Base-by-base conservation (phyloP, 768 basidiomycete species). In the Polyporus arcularius region DNA sequence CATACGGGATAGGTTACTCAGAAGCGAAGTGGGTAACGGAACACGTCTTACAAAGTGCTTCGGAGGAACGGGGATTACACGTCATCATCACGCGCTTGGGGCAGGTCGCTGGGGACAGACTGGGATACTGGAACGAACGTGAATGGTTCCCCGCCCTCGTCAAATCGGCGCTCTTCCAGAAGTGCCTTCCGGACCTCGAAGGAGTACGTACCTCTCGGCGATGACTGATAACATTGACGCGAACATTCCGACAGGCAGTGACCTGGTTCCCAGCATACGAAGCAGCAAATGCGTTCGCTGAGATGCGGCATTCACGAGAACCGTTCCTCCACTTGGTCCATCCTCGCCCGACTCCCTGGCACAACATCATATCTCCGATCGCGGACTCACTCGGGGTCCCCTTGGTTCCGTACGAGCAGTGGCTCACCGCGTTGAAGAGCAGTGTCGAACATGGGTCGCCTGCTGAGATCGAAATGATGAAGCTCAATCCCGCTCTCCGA, bases 281-380 rank as follows among this genome's bases (percentile, higher is more conserved):
- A 14, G 70, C 66, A 1, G 73, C 72, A 5, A 51, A 55, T 7
- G 67, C 68, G 3, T 53, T 71, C 38, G 39, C 64, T n/a, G 69
- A 73, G 41, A 64, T 73, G 57, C 66, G 61, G 30, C 58, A 62
- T 15, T 62, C 68, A 5, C 28, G 53, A 0, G 52, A 55, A 43
- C 53, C 53, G 15, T 53, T 71, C 16, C 58, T 78, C 54, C 75
- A 81, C 60, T 58, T 82, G 6, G 70, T 79, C 0, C 79, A 82
- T 62, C 80, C 81, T 14, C 65, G 68, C 7, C 73, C 77, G 3
- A 61, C 72, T 2, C 46, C 68, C 4, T 80, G 78, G 76, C 61
- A 64, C 49, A n/a, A 42, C 4, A 26, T 64, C 30, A 39, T 63
- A 2, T 30, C 48, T 4, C 57, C 63, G 2, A 63, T 67, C 46